Conservation (phyloP, 805 yeast species). For the Diddensiella caesifluorescens region DNA sequence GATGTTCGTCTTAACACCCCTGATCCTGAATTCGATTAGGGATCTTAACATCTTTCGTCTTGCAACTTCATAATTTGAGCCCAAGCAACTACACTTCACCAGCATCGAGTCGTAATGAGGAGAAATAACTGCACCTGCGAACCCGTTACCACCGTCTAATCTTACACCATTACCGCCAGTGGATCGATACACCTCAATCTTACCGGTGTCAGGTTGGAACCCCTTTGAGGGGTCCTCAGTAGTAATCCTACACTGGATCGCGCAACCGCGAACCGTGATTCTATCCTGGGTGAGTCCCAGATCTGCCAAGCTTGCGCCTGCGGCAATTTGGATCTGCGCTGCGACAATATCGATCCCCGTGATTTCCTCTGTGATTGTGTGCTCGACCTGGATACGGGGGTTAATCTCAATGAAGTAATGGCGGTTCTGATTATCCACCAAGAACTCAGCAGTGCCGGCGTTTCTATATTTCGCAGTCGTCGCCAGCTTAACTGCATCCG, state of each 20-base stretch:
- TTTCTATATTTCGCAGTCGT: slow-evolving; percentile 83
- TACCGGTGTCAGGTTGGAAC: slow-evolving; percentile 98
- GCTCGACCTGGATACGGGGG: slow-evolving; percentile 98
- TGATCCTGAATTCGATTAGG: slow-evolving; percentile 92
- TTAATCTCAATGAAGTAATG: slow-evolving; percentile 97
- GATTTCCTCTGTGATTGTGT: slow-evolving; percentile 97
- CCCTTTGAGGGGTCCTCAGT: slow-evolving; percentile 96
- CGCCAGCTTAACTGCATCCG: slow-evolving; percentile 93
- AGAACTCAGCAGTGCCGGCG: slow-evolving; percentile 98
- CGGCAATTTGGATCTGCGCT: slow-evolving; percentile 98
- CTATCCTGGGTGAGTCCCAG: slow-evolving; percentile 90
- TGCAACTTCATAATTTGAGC: slow-evolving; percentile 92
- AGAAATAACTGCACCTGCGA: slow-evolving; percentile 92
- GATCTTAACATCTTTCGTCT: slow-evolving; percentile 98
- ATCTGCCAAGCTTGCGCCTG: slow-evolving; percentile 91
- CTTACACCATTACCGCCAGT: slow-evolving; percentile 99
- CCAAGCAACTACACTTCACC: slow-evolving; percentile 96
- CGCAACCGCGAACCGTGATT: slow-evolving; percentile 94
- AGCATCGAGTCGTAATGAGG: slow-evolving; percentile 98
- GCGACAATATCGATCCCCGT: slow-evolving; percentile 98
- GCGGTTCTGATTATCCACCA: slow-evolving; percentile 88
- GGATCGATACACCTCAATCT: slow-evolving; percentile 94
- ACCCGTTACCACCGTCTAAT: slow-evolving; percentile 97
- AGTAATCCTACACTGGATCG: slow-evolving; percentile 98
- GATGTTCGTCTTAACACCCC: slow-evolving; percentile 98